A percentile compares a stretch with the other conserved stretches of the same genome.
These are phyloP conservation scores for Dactylorhiza incarnata DNA, from an alignment of 106 monocot species.

Conservation along the genomic window DNA sequence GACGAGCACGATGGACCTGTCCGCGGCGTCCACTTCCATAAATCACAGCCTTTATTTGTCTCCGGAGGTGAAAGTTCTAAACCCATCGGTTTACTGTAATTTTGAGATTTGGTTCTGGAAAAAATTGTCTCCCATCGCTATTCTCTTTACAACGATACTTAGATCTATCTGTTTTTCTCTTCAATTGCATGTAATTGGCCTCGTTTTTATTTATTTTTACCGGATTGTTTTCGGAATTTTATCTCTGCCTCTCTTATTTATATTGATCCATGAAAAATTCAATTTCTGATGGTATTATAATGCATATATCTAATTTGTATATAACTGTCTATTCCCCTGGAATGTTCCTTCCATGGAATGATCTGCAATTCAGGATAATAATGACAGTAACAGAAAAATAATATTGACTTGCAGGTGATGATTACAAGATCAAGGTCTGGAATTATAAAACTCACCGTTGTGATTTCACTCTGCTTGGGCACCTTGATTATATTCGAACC, in stretches of 20 bases:
- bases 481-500: conserved; percentile 65
- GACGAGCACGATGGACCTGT: conserved; percentile 70
- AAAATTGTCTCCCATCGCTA: not conserved
- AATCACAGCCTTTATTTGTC: conserved; percentile 57
- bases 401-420: conserved; percentile 43
- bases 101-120: conserved; percentile 4
- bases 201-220: not conserved
- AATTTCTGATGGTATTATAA: not conserved
- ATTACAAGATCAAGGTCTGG: conserved; percentile 78
- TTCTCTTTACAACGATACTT: not conserved
- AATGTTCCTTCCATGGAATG: not conserved
- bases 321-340: not conserved
- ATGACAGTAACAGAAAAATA: not conserved
- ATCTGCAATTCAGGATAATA: not conserved
- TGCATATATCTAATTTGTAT: not conserved
- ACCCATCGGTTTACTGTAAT: not conserved
- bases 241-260: not conserved
- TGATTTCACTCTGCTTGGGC: conserved; percentile 59
- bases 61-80: conserved; percentile 50
- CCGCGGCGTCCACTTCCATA: conserved; percentile 58
- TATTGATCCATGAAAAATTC: not conserved
- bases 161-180: not conserved
- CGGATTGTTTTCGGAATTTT: not conserved
- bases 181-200: not conserved
- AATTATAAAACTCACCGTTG: conserved; percentile 62